Conservation (phyloP, 495 filamentous ascomycete species). For the Tuber aestivum region DNA sequence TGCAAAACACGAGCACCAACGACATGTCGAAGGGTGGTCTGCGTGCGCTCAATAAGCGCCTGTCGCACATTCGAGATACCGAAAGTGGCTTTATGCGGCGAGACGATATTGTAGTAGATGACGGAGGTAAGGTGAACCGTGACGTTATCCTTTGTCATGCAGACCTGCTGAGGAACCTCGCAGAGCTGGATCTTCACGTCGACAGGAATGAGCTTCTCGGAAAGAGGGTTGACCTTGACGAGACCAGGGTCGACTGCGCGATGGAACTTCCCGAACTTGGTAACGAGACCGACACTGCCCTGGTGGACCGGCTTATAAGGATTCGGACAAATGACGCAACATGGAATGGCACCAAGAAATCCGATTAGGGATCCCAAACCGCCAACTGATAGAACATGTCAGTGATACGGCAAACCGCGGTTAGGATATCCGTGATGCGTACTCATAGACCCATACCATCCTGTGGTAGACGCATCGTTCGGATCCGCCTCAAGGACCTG, state of each 20-base stretch:
- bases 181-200: slow-evolving; percentile 97
- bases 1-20: slow-evolving; percentile 94
- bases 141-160: slow-evolving; percentile 99
- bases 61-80: slow-evolving; percentile 91
- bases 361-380: slow-evolving; percentile 70
- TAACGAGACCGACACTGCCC: slow-evolving; percentile 90
- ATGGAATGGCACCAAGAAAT: slow-evolving; percentile 79
- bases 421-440: slow-evolving; percentile 42
- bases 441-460: slow-evolving; percentile 92
- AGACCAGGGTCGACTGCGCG: slow-evolving; percentile 95
- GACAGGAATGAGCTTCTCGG: slow-evolving; percentile 79
- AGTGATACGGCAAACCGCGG: not conserved
- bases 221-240: slow-evolving; percentile 96
- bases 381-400: slow-evolving; percentile 49
- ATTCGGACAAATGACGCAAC: slow-evolving; percentile 75
- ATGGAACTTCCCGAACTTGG: slow-evolving; percentile 93
- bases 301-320: slow-evolving; percentile 92
- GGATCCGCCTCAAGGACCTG: slow-evolving; percentile 60
- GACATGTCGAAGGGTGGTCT: slow-evolving; percentile 95
- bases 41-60: slow-evolving; percentile 93
- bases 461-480: slow-evolving; percentile 63
- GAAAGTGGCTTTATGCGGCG: slow-evolving; percentile 95
- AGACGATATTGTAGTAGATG: slow-evolving; percentile 97
- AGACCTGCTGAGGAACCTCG: slow-evolving; percentile 92
- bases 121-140: slow-evolving; percentile 88